Evolutionary conservation across 495 filamentous ascomycete species (phyloP).

Genomic region (Penicillium coprophilum): DNA sequence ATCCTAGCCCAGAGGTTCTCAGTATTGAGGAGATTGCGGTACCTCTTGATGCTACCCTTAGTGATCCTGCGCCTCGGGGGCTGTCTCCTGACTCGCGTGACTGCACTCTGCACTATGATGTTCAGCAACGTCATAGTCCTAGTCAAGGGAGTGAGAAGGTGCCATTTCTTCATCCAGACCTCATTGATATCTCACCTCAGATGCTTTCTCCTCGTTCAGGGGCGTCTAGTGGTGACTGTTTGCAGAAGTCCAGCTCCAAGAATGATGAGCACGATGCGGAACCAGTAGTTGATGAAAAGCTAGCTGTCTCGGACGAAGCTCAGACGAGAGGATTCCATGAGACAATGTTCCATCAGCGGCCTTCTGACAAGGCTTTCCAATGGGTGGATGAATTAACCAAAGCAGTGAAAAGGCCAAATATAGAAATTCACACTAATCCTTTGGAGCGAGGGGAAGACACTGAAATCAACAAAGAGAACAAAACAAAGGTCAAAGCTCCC

Average conservation of each 20-base stretch:
- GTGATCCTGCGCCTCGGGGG: not conserved
- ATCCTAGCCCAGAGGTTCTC: not conserved
- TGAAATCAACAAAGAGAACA: not conserved
- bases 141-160: not conserved
- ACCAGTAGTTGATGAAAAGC: not conserved
- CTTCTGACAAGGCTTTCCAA: not conserved
- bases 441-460: not conserved
- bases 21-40: not conserved
- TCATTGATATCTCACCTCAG: slow-evolving; percentile 8
- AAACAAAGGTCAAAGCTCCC: not conserved
- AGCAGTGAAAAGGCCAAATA: not conserved
- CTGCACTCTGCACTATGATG: not conserved
- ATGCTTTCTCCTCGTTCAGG: not conserved
- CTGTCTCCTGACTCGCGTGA: not conserved
- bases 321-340: not conserved
- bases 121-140: not conserved
- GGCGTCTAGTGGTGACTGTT: not conserved
- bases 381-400: not conserved
- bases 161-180: slow-evolving; percentile 1
- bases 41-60: not conserved
- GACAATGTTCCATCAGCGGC: slow-evolving; percentile 6
- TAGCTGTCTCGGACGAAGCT: not conserved
- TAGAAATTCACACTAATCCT: not conserved
- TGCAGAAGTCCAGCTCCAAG: not conserved
- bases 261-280: not conserved